phyloP scores from a whole-genome alignment of 768 basidiomycete species.

The Sarcomyxa edulis region DNA sequence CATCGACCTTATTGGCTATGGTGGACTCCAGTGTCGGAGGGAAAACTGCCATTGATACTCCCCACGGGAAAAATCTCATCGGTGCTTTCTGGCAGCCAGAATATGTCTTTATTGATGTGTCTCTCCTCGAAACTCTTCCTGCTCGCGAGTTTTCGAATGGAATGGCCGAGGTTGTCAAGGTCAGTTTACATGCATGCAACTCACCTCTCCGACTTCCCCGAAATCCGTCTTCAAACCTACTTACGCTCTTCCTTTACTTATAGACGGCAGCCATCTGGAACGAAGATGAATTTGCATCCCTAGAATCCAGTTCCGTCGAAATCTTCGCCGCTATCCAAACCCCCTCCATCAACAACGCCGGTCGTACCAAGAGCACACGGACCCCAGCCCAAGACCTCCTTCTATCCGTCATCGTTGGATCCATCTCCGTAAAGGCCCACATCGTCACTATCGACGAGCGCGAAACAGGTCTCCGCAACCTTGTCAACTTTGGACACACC shows the following conservation, averaged over 20 bases:
- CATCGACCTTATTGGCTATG: constrained; percentile 96
- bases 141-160: constrained; percentile 95
- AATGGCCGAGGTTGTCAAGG: constrained; percentile 98
- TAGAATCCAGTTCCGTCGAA: constrained; percentile 82
- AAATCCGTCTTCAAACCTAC: neutral
- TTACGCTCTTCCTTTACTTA: constrained; percentile 6
- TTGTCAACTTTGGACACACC: constrained; percentile 98
- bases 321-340: constrained; percentile 79
- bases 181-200: constrained; percentile 27
- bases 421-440: constrained; percentile 92
- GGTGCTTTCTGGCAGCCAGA: constrained; percentile 98
- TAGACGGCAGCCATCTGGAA: constrained; percentile 99
- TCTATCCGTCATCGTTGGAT: constrained; percentile 86
- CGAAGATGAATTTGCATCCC: constrained; percentile 78
- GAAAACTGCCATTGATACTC: constrained; percentile 99
- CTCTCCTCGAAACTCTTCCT: constrained; percentile 92
- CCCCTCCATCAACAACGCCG: constrained; percentile 52
- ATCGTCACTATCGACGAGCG: constrained; percentile 97
- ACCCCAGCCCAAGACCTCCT: constrained; percentile 77
- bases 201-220: neutral
- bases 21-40: constrained; percentile 97
- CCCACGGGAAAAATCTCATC: constrained; percentile 96
- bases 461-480: constrained; percentile 94
- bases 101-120: constrained; percentile 95
- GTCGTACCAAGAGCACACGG: constrained; percentile 58